A percentile compares a stretch with the other conserved stretches of the same genome.
Conservation (phyloP, 148 eudicot genomes). For the Beta vulgaris region DNA sequence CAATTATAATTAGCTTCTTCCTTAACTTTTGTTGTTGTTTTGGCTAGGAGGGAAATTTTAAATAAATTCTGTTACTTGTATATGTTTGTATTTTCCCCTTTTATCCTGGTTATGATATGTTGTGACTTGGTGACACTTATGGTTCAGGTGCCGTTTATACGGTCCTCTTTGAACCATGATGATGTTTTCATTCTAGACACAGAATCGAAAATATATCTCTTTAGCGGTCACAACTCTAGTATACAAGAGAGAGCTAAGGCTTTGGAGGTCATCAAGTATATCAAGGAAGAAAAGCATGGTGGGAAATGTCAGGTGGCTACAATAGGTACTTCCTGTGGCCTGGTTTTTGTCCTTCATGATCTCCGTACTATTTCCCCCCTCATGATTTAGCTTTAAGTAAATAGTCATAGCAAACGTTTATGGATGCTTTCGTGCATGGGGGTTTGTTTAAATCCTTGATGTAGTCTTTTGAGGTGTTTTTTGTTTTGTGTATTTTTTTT, state of each 20-base stretch:
- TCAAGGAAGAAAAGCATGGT: conserved; percentile 68
- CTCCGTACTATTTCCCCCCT: neutral
- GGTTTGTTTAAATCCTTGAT: neutral
- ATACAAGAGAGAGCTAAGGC: conserved; percentile 85
- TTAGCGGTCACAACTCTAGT: conserved; percentile 68
- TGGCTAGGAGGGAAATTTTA: neutral
- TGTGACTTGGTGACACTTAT: conserved; percentile 10
- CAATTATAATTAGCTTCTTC: neutral
- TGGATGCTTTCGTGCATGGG: neutral
- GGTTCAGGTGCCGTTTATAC: conserved; percentile 63
- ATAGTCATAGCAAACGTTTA: neutral
- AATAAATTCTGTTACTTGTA: no score
- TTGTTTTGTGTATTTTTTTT: neutral
- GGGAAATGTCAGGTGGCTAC: conserved; percentile 68
- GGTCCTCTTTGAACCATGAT: conserved; percentile 72
- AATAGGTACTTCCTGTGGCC: conserved; percentile 38
- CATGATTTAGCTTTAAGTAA: neutral
- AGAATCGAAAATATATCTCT: conserved; percentile 65
- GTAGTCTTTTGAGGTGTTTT: neutral
- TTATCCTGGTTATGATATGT: neutral
- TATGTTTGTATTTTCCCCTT: no score
- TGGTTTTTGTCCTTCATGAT: neutral
- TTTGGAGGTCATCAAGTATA: conserved; percentile 74
- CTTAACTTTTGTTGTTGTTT: neutral
- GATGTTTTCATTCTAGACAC: conserved; percentile 75